These are phyloP conservation scores for Ilyonectria sp. DNA, from an alignment of 2,329 filamentous ascomycete species.

Conservation along the genomic window DNA sequence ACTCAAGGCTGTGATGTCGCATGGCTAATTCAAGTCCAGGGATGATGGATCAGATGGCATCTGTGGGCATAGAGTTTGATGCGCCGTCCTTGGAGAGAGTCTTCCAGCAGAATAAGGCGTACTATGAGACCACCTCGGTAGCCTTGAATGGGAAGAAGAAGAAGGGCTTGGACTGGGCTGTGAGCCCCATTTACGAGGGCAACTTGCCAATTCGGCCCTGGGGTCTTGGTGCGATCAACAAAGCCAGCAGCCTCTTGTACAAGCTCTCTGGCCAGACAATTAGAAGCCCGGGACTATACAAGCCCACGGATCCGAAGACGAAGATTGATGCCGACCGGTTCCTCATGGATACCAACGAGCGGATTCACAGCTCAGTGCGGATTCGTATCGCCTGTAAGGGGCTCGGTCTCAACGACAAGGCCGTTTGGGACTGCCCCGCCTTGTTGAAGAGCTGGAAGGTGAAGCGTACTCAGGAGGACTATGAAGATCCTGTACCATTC, in stretches of 20 bases:
- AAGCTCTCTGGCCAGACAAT: slow-evolving; percentile 59
- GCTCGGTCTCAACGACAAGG: slow-evolving; percentile 64
- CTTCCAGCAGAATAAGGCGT: slow-evolving; percentile 52
- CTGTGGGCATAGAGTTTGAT: slow-evolving; percentile 66
- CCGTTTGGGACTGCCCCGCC: slow-evolving; percentile 63
- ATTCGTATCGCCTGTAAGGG: slow-evolving; percentile 67
- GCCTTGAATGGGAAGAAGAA: slow-evolving; percentile 37
- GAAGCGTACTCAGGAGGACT: slow-evolving; percentile 51
- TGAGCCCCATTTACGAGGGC: slow-evolving; percentile 62
- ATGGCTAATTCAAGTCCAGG: slow-evolving; percentile 50
- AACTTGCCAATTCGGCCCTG: slow-evolving; percentile 65
- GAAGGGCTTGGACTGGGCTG: slow-evolving; percentile 58
- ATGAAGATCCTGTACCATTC: slow-evolving; percentile 54
- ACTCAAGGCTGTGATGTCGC: neutral
- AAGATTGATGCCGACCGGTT: slow-evolving; percentile 55
- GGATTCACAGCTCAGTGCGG: slow-evolving; percentile 68
- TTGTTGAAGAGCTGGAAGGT: slow-evolving; percentile 62
- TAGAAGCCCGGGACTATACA: slow-evolving; percentile 65
- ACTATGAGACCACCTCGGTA: slow-evolving; percentile 47
- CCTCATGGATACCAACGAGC: slow-evolving; percentile 68
- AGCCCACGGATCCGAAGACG: slow-evolving; percentile 59
- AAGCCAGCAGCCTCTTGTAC: slow-evolving; percentile 59
- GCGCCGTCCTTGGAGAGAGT: slow-evolving; percentile 58
- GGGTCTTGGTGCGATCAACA: slow-evolving; percentile 63
- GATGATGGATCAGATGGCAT: slow-evolving; percentile 71